Evolutionary conservation across 2,329 filamentous ascomycete species (phyloP), one percentile per base, ranked within the genome.

Genomic region (Penicillium thymicola): DNA sequence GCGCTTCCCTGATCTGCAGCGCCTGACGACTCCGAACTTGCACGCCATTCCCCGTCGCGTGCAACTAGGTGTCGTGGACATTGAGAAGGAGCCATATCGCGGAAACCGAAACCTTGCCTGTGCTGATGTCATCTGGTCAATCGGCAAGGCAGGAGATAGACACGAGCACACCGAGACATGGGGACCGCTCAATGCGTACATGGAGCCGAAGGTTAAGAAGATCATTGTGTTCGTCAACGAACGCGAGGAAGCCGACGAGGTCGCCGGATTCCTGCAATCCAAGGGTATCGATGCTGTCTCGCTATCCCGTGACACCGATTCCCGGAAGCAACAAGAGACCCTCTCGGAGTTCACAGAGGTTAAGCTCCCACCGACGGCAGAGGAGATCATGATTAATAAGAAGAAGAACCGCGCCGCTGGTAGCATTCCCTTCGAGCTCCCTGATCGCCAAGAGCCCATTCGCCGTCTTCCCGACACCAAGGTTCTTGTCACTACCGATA

Each of bases 191-290:
- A 70, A 70, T 4, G 62, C 60, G 7, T 73, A 70, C 52, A 68
- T 69, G 50, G 66, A 62, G 8, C 76, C 87, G 5, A 86, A 89
- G 57, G 82, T 90, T 25, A 94, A 94, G 72, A 89, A 90, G 60
- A 89, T 99, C 67, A 85, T 97, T 55, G 92, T 97, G 3, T 97
- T 97, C 68, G 93, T 97, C 72, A 97, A 97, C 73, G 92, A 97
- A 79, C 89, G 94, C 36, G 92, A 96, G 70, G 91, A 90, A 70
- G 90, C 93, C 0, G 83, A 89, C 55, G 85, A 92, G 68, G 82
- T 99, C 0, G 87, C 92, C 13, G 77, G 86, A 1, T 99, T 89
- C 71, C 85, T 99, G 0, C 78, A 80, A 13, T 84, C 84, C 49
- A 97, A 97, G 78, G 92, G 92, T 54, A 92, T 99, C 66, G 89